Conservation (phyloP, 805 yeast species). For the Saccharomycopsis lassenensis region DNA sequence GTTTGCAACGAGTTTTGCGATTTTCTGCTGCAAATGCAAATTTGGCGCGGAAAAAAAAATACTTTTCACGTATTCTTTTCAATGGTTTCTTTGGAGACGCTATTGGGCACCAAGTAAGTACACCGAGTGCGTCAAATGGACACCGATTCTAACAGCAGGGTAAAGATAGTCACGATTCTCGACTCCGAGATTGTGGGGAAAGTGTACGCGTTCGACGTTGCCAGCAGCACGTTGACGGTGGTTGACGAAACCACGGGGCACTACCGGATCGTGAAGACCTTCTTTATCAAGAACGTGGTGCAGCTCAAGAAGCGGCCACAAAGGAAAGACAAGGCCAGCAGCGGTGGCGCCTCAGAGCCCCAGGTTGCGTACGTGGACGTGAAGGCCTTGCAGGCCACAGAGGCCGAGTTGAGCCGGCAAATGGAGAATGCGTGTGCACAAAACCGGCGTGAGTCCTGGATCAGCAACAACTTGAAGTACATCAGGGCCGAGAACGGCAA, state of each 20-base stretch:
- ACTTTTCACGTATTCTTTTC: too few species aligned
- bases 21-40: too few species aligned
- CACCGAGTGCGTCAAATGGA: neutral
- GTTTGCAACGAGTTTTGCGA: too few species aligned
- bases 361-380: conserved; percentile 5
- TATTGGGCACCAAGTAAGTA: conserved; percentile 27
- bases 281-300: conserved; percentile 15
- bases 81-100: conserved; percentile 21
- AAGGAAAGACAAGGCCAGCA: conserved; percentile 1
- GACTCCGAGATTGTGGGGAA: conserved; percentile 51
- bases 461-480: conserved; percentile 5
- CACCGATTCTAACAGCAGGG: too few species aligned
- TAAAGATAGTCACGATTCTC: conserved; percentile 47
- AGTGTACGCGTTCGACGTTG: conserved; percentile 44
- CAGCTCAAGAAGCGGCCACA: conserved; percentile 6
- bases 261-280: conserved; percentile 12
- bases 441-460: too few species aligned
- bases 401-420: conserved; percentile 2
- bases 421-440: too few species aligned
- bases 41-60: too few species aligned
- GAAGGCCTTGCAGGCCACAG: conserved; percentile 8
- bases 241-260: conserved; percentile 5
- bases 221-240: conserved; percentile 26
- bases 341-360: conserved; percentile 6
- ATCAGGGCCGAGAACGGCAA: conserved; percentile 9